Conservation (phyloP, 2,329 filamentous ascomycete species). For the Phialocephala sp. region DNA sequence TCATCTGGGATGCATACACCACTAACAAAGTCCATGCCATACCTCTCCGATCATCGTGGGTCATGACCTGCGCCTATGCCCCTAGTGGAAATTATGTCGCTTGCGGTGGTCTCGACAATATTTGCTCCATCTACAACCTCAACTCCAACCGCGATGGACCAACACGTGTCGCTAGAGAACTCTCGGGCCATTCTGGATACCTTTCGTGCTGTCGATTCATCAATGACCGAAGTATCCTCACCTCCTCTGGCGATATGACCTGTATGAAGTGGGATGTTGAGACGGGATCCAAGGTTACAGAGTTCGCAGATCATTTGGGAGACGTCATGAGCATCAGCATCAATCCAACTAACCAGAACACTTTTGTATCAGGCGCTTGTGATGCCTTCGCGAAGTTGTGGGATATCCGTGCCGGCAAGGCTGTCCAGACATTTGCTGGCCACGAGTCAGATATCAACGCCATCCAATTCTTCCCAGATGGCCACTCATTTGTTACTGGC, state of each 20-base stretch:
- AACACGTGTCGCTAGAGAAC: slow-evolving; percentile 90
- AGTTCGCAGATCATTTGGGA: slow-evolving; percentile 97
- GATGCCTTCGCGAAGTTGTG: slow-evolving; percentile 98
- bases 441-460: slow-evolving; percentile 99
- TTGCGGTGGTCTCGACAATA: slow-evolving; percentile 98
- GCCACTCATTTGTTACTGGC: slow-evolving; percentile 96
- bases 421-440: slow-evolving; percentile 96
- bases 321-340: slow-evolving; percentile 99
- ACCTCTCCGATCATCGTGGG: slow-evolving; percentile 95
- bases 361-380: slow-evolving; percentile 98
- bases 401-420: slow-evolving; percentile 98
- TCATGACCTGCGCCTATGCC: slow-evolving; percentile 99
- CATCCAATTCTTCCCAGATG: slow-evolving; percentile 99
- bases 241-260: slow-evolving; percentile 98
- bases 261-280: slow-evolving; percentile 99
- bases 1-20: slow-evolving; percentile 99
- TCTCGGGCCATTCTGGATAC: slow-evolving; percentile 96
- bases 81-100: slow-evolving; percentile 98
- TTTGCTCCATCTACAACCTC: slow-evolving; percentile 99
- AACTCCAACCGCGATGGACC: slow-evolving; percentile 95
- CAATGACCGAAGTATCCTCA: slow-evolving; percentile 96
- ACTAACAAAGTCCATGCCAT: slow-evolving; percentile 99
- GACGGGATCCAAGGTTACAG: slow-evolving; percentile 94
- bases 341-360: slow-evolving; percentile 98
- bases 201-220: slow-evolving; percentile 98